Base-by-base conservation (phyloP, 2,329 filamentous ascomycete species). In the Pseudogymnoascus sp. region DNA sequence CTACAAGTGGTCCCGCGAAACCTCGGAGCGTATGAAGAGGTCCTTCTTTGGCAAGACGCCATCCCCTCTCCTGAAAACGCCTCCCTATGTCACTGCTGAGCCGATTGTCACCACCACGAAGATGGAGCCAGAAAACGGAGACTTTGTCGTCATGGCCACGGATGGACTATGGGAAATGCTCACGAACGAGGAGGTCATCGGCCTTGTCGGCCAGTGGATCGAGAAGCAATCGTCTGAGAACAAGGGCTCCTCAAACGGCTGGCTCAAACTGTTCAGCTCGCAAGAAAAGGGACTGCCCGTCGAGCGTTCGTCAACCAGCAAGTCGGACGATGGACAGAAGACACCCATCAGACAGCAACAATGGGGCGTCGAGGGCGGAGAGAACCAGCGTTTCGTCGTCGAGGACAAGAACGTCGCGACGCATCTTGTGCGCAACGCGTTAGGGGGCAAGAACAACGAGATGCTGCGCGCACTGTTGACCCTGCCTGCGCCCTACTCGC, bases 101-200 rank as follows among this genome's bases (percentile, higher is more conserved):
- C 95, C 95, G 2, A 83, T 97, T 21, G 85, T 99, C 62, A 97
- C 93, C 0, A 96, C 92, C 1, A 97, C 93, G 53, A 89, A 95
- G 75, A 88, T 99, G 61, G 83, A 93, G 69, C 95, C 95, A 1
- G 85, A 91, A 62, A 90, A 90, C 66, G 93, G 93, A 53, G 95
- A 99, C 73, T 99, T 99, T 71, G 82, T 99, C 11, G 93, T 99
- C 66, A 88, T 99, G 81, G 95, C 95, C 21, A 97, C 95, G 0
- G 95, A 99, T 73, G 95, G 95, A 3, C 82, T 99, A 0, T 99
- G 95, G 95, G 95, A 99, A 77, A 97, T 97, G 95, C 82, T 99
- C 66, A 97, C 91, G 59, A 99, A 97, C 71, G 95, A 99, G 73
- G 95, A 99, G 78, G 95, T 97, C 1, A 90, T 99, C 60, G 95